Evolutionary conservation across 257 asterid species (phyloP).

Genomic region (Coffea canephora): DNA sequence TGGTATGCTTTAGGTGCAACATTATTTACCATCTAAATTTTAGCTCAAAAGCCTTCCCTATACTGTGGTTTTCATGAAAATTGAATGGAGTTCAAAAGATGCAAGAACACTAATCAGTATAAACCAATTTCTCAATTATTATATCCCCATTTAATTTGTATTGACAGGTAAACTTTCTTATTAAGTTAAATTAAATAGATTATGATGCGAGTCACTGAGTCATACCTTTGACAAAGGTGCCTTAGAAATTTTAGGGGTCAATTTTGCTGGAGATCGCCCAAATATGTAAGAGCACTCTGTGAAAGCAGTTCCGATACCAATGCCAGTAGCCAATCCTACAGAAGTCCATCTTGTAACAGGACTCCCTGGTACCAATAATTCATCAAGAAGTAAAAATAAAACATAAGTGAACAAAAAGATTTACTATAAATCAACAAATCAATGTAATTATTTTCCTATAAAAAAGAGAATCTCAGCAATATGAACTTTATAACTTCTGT

Average conservation of each 20-base stretch:
- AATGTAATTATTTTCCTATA: background rate
- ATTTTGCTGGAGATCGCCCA: slow-evolving; percentile 44
- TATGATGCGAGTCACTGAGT: background rate
- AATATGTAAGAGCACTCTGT: slow-evolving; percentile 70
- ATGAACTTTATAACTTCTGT: background rate
- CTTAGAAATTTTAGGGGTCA: slow-evolving; percentile 34
- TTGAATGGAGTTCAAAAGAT: background rate
- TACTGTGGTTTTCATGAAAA: background rate
- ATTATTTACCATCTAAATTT: background rate
- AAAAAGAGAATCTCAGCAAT: background rate
- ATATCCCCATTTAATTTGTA: background rate
- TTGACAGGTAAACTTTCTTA: background rate
- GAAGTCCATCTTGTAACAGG: slow-evolving; percentile 93
- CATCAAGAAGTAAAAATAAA: background rate
- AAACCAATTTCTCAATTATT: background rate
- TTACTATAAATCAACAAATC: background rate
- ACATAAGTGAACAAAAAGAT: background rate
- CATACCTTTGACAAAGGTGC: slow-evolving; percentile 51
- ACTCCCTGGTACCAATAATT: slow-evolving; percentile 52
- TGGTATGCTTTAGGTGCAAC: background rate
- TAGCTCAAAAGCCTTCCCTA: background rate
- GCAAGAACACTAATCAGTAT: background rate
- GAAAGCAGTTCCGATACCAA: slow-evolving; percentile 87
- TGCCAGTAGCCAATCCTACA: slow-evolving; percentile 81
- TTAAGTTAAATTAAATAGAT: background rate